Conservation (phyloP, 202 grass and related monocot genomes). For the Panicum hallii region DNA sequence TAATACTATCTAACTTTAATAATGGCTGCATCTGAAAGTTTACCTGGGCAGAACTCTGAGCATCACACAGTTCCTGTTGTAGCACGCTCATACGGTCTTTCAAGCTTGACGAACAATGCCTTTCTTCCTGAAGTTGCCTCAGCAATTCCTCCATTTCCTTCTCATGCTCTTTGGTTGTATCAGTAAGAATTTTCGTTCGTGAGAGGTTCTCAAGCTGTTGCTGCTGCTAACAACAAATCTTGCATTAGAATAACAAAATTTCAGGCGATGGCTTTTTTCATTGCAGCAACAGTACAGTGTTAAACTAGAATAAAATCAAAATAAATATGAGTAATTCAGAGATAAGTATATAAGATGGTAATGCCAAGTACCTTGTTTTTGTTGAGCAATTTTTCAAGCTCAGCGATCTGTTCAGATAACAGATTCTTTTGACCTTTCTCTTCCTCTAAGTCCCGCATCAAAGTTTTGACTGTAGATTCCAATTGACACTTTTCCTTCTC, state of each 20-base stretch:
- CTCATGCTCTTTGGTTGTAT: slow-evolving; percentile 64
- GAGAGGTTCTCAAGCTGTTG: slow-evolving; percentile 73
- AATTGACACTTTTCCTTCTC: slow-evolving; percentile 71
- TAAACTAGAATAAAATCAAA: slow-evolving; percentile 12
- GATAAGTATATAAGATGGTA: slow-evolving; percentile 27
- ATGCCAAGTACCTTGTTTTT: slow-evolving; percentile 72
- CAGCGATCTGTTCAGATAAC: slow-evolving; percentile 63
- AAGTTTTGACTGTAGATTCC: slow-evolving; percentile 60
- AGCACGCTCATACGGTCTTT: slow-evolving; percentile 54
- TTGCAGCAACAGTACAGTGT: not conserved
- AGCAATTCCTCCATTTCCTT: slow-evolving; percentile 65
- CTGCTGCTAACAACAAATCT: slow-evolving; percentile 76
- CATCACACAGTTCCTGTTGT: slow-evolving; percentile 59
- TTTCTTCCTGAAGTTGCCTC: slow-evolving; percentile 76
- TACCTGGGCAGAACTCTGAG: slow-evolving; percentile 72
- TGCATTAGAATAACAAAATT: slow-evolving; percentile 28
- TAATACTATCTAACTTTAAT: not conserved
- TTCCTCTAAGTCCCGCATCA: slow-evolving; percentile 62
- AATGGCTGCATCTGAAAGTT: slow-evolving; percentile 26
- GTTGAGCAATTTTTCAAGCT: slow-evolving; percentile 64
- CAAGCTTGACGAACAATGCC: slow-evolving; percentile 50
- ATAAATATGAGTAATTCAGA: slow-evolving; percentile 30
- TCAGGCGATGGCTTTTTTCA: slow-evolving; percentile 27
- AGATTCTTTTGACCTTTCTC: slow-evolving; percentile 61
- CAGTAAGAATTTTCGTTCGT: slow-evolving; percentile 61